A percentile compares a stretch with the other conserved stretches of the same genome.
Evolutionary conservation across 1,284 basidiomycete genomes (phyloP).

Genomic region (Jaminaea rosea): DNA sequence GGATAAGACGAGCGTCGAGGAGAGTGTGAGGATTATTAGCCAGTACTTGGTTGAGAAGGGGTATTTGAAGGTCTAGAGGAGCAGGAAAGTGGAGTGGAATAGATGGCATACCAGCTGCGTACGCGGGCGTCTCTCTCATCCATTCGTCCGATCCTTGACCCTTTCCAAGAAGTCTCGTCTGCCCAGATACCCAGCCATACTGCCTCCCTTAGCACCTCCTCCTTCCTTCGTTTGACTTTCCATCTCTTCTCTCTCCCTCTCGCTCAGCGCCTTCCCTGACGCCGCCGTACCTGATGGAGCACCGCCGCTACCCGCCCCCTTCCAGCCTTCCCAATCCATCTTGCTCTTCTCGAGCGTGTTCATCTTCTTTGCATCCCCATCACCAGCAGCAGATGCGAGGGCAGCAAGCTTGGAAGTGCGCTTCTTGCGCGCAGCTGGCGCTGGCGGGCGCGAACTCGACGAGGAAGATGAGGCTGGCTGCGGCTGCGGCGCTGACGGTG

Average conservation of each 20-base stretch:
- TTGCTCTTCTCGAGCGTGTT: conserved; percentile 46
- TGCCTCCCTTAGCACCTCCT: conserved; percentile 30
- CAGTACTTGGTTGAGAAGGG: conserved; percentile 65
- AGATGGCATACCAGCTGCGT: no score
- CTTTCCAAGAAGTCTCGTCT: conserved; percentile 40
- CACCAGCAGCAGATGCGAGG: conserved; percentile 15
- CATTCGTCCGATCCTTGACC: conserved; percentile 29
- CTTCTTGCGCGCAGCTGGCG: conserved; percentile 9
- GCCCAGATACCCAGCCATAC: conserved; percentile 43
- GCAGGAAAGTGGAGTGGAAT: no score
- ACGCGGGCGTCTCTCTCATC: no score
- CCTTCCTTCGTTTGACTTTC: conserved; percentile 43
- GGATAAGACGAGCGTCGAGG: conserved; percentile 66
- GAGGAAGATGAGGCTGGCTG: background rate
- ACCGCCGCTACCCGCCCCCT: conserved; percentile 2
- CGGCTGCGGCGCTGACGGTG: background rate
- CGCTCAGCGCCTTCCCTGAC: background rate
- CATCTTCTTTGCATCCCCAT: conserved; percentile 30
- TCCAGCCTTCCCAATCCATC: conserved; percentile 38
- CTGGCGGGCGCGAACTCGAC: conserved; percentile 1
- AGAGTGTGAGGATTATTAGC: conserved; percentile 70
- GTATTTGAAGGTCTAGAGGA: conserved; percentile 18
- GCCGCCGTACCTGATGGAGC: background rate
- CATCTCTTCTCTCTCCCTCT: conserved; percentile 35
- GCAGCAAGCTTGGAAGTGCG: conserved; percentile 23